Evolutionary conservation across 1,139 yeast species (phyloP).

Genomic region (Protomyces lactucae-debilis): DNA sequence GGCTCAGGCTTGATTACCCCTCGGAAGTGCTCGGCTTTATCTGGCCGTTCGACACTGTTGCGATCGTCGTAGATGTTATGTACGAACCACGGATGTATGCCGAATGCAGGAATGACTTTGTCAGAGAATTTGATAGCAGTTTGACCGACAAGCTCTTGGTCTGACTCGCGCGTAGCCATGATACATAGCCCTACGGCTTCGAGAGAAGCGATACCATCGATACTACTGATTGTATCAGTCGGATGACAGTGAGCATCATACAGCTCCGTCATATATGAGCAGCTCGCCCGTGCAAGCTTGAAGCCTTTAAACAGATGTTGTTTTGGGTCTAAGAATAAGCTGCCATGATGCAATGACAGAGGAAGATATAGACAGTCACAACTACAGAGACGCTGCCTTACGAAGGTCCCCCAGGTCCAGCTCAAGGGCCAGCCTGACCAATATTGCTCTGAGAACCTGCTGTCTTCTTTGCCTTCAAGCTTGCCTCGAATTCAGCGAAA

Average conservation of each 20-base stretch:
- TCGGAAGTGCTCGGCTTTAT: conserved; percentile 51
- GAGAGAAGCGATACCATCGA: conserved; percentile 34
- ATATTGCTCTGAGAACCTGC: conserved; percentile 10
- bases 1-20: conserved; percentile 47
- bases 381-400: no score
- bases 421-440: conserved; percentile 1
- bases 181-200: conserved; percentile 31
- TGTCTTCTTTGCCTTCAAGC: conserved; percentile 34
- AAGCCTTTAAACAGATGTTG: no score
- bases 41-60: conserved; percentile 37
- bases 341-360: no score
- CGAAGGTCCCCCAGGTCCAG: no score
- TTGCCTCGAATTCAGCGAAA: conserved; percentile 60
- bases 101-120: conserved; percentile 59
- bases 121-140: conserved; percentile 37
- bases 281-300: no score
- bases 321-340: no score
- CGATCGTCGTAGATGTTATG: conserved; percentile 84
- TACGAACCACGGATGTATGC: conserved; percentile 51
- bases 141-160: conserved; percentile 39
- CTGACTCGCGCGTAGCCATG: conserved; percentile 44
- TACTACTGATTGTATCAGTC: conserved; percentile 31
- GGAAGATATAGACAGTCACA: no score
- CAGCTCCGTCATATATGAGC: not conserved
- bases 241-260: conserved; percentile 30